Percentiles rank a stretch among this genome's conserved stretches.
Conservation (phyloP, 257 asterid species). For the Salvia hispanica region DNA sequence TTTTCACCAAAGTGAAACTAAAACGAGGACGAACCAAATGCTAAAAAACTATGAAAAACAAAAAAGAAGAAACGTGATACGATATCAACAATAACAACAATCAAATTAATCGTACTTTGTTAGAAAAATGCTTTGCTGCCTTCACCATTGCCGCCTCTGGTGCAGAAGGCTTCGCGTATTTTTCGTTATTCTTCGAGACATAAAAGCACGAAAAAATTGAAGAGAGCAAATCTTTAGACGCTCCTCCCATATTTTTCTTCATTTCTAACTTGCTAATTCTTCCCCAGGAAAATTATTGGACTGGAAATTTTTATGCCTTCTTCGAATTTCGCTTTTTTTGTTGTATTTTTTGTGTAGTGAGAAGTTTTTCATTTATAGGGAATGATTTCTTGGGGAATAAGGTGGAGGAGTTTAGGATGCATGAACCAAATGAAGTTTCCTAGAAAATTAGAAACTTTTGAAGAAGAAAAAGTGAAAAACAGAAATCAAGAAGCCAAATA, state of each 20-base stretch:
- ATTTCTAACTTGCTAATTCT: background rate
- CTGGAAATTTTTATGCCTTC: background rate
- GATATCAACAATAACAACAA: background rate
- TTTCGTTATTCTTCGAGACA: constrained; percentile 16
- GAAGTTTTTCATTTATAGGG: constrained; percentile 12
- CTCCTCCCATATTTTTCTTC: constrained; percentile 15
- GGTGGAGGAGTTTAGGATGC: background rate
- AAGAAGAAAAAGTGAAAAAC: too few relatives aligned
- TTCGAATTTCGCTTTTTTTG: background rate
- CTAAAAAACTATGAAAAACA: background rate
- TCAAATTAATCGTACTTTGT: constrained; percentile 41
- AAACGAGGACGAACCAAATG: background rate
- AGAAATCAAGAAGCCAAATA: background rate
- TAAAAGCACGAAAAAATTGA: constrained; percentile 25
- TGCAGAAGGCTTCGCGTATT: constrained; percentile 13
- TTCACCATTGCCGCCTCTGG: constrained; percentile 46
- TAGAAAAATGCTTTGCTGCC: constrained; percentile 56
- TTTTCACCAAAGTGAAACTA: background rate
- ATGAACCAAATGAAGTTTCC: constrained; percentile 22
- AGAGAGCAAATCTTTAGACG: background rate
- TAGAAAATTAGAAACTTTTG: background rate
- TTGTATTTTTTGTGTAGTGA: background rate
- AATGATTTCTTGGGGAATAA: constrained; percentile 29
- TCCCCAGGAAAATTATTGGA: background rate
- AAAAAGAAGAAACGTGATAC: background rate